phyloP scores from a whole-genome alignment of 169 alveolate genomes.

The Plasmodium knowlesi region DNA sequence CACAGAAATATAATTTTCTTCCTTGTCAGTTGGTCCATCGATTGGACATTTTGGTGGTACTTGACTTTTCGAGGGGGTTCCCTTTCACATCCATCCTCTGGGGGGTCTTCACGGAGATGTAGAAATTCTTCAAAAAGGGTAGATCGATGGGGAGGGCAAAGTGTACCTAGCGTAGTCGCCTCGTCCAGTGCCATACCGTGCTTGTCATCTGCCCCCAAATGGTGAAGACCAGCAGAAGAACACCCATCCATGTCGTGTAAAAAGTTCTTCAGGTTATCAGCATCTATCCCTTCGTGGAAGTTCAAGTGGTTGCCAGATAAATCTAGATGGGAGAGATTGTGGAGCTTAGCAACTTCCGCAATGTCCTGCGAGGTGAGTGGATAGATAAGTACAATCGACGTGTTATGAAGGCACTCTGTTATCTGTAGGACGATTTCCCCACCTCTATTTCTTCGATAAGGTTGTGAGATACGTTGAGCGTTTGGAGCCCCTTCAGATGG shows the following conservation, averaged over 20 bases:
- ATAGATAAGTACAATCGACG: no score
- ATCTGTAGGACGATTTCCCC: background rate
- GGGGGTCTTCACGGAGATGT: slow-evolving; percentile 13
- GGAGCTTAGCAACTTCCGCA: background rate
- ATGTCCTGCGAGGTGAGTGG: slow-evolving; percentile 22
- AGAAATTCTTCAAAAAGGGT: background rate
- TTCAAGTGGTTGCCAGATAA: slow-evolving; percentile 16
- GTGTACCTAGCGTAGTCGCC: background rate
- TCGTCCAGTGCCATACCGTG: background rate
- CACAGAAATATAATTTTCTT: slow-evolving; percentile 41
- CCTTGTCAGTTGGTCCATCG: slow-evolving; percentile 27
- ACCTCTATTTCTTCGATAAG: slow-evolving; percentile 33
- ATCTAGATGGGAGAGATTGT: slow-evolving; percentile 49
- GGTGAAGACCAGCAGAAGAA: background rate
- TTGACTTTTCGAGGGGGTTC: background rate
- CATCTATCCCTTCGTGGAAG: slow-evolving; percentile 1
- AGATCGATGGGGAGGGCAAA: background rate
- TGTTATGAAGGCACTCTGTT: background rate
- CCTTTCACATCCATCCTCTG: slow-evolving; percentile 10
- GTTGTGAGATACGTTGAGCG: slow-evolving; percentile 40
- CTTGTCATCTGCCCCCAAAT: background rate
- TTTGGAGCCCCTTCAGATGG: slow-evolving; percentile 38
- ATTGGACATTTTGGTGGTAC: slow-evolving; percentile 42
- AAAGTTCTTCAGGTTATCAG: background rate
- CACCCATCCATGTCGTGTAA: background rate